Evolutionary conservation across 169 alveolate genomes (phyloP).

Genomic region (Plasmodium knowlesi): DNA sequence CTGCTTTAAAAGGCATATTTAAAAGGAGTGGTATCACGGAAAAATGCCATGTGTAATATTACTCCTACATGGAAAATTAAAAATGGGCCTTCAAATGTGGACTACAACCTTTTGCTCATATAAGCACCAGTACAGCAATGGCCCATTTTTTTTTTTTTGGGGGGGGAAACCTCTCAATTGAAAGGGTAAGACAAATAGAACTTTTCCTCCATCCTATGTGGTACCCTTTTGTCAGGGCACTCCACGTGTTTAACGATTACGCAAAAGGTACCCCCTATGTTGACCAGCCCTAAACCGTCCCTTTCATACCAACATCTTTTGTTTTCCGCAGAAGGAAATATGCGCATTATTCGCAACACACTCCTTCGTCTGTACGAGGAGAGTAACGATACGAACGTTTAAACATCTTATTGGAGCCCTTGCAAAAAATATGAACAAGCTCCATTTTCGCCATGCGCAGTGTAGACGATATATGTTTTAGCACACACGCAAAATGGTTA

Average conservation of each 20-base stretch:
- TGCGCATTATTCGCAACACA: background rate
- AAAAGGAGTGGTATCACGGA: background rate
- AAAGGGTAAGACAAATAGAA: background rate
- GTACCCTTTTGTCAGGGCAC: background rate
- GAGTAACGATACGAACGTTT: background rate
- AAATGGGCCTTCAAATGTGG: background rate
- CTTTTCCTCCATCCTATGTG: background rate
- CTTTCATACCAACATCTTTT: background rate
- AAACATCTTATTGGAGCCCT: background rate
- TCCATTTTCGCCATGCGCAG: background rate
- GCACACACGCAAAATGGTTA: background rate
- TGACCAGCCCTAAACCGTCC: background rate
- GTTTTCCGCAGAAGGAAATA: background rate
- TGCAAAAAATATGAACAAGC: background rate
- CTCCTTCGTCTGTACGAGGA: background rate
- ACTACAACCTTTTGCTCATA: background rate
- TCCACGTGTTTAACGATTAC: background rate
- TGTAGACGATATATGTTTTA: background rate
- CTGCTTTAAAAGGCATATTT: background rate
- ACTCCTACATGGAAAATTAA: background rate
- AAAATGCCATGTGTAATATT: background rate
- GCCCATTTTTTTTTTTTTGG: background rate
- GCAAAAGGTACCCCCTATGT: background rate
- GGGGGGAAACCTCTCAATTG: background rate
- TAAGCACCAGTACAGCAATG: background rate